phyloP scores from a whole-genome alignment of 1,284 basidiomycete species.

The Neonothopanus nambi region DNA sequence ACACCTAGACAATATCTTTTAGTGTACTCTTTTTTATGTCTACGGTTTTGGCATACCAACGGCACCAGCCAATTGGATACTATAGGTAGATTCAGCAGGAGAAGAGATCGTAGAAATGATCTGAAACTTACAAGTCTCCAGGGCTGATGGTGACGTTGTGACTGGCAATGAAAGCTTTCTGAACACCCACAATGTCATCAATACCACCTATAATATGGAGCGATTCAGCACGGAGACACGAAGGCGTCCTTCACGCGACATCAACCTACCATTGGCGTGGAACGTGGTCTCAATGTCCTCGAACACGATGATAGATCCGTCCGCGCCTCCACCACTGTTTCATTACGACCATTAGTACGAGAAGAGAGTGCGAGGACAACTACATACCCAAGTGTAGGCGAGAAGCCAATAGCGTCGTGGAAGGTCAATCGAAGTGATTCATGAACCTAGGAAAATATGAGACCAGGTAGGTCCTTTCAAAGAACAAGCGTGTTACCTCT shows the following conservation, averaged over 20 bases:
- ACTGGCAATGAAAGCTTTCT: constrained; percentile 31
- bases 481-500: constrained; percentile 28
- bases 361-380: background rate
- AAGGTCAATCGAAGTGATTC: constrained; percentile 44
- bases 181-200: constrained; percentile 34
- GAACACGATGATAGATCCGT: constrained; percentile 41
- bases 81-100: constrained; percentile 12
- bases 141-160: constrained; percentile 32
- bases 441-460: constrained; percentile 27
- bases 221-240: background rate
- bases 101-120: background rate
- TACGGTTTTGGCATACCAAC: constrained; percentile 29
- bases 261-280: constrained; percentile 28
- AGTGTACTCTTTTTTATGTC: no score
- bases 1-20: background rate
- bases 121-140: constrained; percentile 36
- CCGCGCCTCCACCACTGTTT: constrained; percentile 37
- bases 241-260: background rate
- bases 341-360: background rate
- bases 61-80: constrained; percentile 42
- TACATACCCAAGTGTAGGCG: constrained; percentile 26
- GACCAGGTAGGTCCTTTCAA: background rate
- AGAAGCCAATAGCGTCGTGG: constrained; percentile 46
- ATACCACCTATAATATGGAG: constrained; percentile 26
- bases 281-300: constrained; percentile 32